Evolutionary conservation across 1,139 yeast species (phyloP).

Genomic region (Nakaseomyces delphensis): DNA sequence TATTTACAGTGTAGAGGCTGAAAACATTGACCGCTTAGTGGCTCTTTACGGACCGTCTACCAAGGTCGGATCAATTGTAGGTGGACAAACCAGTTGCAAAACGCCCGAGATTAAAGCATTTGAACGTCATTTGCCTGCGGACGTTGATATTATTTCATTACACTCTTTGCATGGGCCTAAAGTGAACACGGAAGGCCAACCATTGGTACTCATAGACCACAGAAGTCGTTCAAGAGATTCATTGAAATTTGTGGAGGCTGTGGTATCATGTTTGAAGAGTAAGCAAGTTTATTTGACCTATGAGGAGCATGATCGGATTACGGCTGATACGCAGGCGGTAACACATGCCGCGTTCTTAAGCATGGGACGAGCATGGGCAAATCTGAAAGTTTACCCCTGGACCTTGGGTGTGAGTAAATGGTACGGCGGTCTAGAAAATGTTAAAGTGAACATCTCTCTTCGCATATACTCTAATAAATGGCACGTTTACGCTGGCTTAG

Average conservation of each 20-base stretch:
- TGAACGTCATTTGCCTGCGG: conserved; percentile 63
- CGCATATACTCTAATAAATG: conserved; percentile 88
- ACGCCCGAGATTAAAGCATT: conserved; percentile 84
- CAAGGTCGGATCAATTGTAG: conserved; percentile 80
- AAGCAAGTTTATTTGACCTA: conserved; percentile 74
- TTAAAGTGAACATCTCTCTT: conserved; percentile 84
- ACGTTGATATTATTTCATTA: conserved; percentile 72
- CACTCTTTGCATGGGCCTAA: conserved; percentile 95
- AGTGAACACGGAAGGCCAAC: conserved; percentile 85
- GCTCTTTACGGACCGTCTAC: conserved; percentile 75
- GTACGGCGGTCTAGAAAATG: conserved; percentile 93
- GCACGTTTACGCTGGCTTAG: conserved; percentile 97
- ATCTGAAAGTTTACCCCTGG: conserved; percentile 85
- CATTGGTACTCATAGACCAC: conserved; percentile 76
- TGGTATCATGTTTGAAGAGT: conserved; percentile 68
- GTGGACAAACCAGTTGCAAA: conserved; percentile 98
- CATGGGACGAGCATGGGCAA: conserved; percentile 96
- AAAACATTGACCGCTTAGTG: conserved; percentile 64
- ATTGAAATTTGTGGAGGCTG: conserved; percentile 49
- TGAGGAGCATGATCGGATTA: conserved; percentile 80
- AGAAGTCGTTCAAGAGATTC: conserved; percentile 47
- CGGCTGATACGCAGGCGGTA: conserved; percentile 98
- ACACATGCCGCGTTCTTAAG: conserved; percentile 95
- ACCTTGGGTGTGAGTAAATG: conserved; percentile 41
- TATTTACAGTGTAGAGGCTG: conserved; percentile 88